A percentile compares a stretch with the other conserved stretches of the same genome.
Evolutionary conservation across 2,329 filamentous ascomycete genomes (phyloP).

Genomic region (Nectriaceae sp.): DNA sequence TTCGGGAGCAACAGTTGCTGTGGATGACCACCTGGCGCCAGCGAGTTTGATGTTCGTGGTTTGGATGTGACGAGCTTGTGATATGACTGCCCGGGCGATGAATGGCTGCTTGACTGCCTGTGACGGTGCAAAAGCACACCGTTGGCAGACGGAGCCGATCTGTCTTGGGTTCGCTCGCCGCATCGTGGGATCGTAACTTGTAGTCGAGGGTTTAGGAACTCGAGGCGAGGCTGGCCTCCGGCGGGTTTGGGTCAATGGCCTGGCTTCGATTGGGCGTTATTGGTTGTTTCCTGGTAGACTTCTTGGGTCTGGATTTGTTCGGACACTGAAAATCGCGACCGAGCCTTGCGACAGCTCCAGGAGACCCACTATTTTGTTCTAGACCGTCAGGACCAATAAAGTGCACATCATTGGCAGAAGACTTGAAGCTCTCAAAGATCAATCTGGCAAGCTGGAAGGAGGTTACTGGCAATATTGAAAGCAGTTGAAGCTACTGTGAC

Average conservation of each 20-base stretch:
- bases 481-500: too few relatives aligned
- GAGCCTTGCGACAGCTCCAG: too few relatives aligned
- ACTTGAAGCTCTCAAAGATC: too few relatives aligned
- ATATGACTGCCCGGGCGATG: conserved; percentile 24
- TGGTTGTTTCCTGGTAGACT: neutral
- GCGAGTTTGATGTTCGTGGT: conserved; percentile 10
- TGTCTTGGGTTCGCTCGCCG: conserved; percentile 36
- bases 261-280: conserved; percentile 5
- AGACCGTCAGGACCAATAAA: too few relatives aligned
- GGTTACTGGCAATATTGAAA: too few relatives aligned
- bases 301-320: conserved; percentile 4
- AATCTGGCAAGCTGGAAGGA: too few relatives aligned
- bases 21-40: conserved; percentile 30
- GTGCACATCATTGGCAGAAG: too few relatives aligned
- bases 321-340: neutral
- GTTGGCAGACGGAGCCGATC: conserved; percentile 44
- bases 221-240: conserved; percentile 1
- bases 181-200: conserved; percentile 36
- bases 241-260: conserved; percentile 3
- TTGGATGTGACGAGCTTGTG: conserved; percentile 15
- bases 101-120: conserved; percentile 26
- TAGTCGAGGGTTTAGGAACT: too few relatives aligned
- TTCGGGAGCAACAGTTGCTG: conserved; percentile 18
- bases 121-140: conserved; percentile 41
- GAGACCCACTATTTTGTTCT: too few relatives aligned